Evolutionary conservation across 2,329 filamentous ascomycete genomes (phyloP), one percentile per base, ranked within the genome.

Genomic region (Beauveria sp.): DNA sequence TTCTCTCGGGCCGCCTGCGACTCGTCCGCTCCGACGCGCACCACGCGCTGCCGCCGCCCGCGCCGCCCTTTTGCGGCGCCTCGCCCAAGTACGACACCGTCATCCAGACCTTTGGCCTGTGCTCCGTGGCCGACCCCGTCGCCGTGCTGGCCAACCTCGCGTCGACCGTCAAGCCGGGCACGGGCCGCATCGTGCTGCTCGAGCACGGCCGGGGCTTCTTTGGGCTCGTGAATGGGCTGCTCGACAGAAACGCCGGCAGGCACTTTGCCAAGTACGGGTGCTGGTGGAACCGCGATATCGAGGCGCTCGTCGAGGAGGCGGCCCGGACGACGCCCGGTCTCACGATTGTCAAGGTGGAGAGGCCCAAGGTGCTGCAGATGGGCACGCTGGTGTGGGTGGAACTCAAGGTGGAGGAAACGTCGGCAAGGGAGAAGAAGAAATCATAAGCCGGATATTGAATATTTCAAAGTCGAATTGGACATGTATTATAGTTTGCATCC

Each of bases 251-350:
- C 61, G 84, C 85, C 0, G 71, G 72, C 18, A 72, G 73, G 24
- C 85, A 87, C 67, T 86, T 85, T 62, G 73, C 76, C 24, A 79
- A 80, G 66, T 87, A 83, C 67, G 85, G 85, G 3, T 88, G 85
- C 73, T 87, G 85, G 85, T 87, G 84, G 84, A 88, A 88, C 72
- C 76, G 85, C 57, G 84, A 87, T 67, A 80, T 88, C 62, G 79
- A 81, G 66, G 72, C 67, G 40, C 76, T 87, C 34, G 78, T 87
- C 9, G 72, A 77, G 58, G 76, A 79, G 63, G 84, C 83, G 34
- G 74, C 74, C 22, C 64, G 66, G 55, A 68, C 69, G 55, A 75
- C 81, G 3, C 81, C 81, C 0, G 83, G 83, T 2, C 72, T 88
- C 55, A 80, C 85, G 69, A 73, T 87, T 46, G 77, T 86, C 48